Conservation (phyloP, 2,329 filamentous ascomycete species). For the Stachybotrys elegans region DNA sequence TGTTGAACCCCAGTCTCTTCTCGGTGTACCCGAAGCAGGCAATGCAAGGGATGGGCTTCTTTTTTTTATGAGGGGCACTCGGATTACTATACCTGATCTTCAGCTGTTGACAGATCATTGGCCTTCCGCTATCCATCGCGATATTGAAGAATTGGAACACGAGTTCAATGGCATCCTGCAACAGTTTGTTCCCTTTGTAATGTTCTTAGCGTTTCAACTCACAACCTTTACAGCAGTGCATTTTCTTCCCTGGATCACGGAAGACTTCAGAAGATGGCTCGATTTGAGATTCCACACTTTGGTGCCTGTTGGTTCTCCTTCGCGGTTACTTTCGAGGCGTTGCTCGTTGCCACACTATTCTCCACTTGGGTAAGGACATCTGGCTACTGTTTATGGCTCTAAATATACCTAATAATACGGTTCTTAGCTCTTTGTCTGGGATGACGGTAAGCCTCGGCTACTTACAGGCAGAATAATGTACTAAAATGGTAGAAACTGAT, state of each 20-base stretch:
- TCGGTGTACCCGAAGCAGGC: neutral
- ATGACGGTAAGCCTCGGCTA: neutral
- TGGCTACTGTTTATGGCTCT: neutral
- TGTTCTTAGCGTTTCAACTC: neutral
- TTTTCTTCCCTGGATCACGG: neutral
- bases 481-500: neutral
- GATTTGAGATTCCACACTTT: neutral
- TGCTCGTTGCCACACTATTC: neutral
- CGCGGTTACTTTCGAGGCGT: neutral
- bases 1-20: neutral
- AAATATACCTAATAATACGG: neutral
- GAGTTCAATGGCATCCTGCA: neutral
- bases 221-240: neutral
- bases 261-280: neutral
- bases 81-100: neutral
- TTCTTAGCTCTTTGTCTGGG: slow-evolving; percentile 1
- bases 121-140: neutral
- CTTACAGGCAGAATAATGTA: neutral
- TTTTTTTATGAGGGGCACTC: neutral
- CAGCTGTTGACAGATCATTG: neutral
- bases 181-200: neutral
- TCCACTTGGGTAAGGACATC: neutral
- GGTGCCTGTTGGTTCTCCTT: slow-evolving; percentile 2
- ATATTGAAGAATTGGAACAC: neutral
- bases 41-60: neutral